Evolutionary conservation across 2,329 filamentous ascomycete genomes (phyloP).

Genomic region (Geoglossum cookeanum): DNA sequence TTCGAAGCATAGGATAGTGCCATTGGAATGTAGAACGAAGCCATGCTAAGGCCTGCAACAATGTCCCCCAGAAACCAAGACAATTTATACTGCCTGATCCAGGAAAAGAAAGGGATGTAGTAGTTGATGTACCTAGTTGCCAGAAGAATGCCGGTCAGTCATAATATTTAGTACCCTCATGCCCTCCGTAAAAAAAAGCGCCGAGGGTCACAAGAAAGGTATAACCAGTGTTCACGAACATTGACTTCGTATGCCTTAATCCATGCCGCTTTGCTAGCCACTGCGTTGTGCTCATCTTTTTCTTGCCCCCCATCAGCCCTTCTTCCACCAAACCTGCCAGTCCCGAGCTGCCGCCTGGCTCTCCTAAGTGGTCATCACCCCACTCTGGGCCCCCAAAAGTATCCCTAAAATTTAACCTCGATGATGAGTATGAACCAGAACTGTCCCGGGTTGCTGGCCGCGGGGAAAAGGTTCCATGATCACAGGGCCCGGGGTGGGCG

Average conservation of each 20-base stretch:
- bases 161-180: slow-evolving; percentile 2
- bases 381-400: not conserved
- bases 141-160: slow-evolving; percentile 7
- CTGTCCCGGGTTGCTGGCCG: slow-evolving; percentile 34
- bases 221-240: slow-evolving; percentile 31
- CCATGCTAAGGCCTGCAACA: slow-evolving; percentile 77
- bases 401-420: not conserved
- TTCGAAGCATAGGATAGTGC: slow-evolving; percentile 83
- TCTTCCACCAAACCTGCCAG: slow-evolving; percentile 26
- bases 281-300: slow-evolving; percentile 54
- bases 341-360: slow-evolving; percentile 13
- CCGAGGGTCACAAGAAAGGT: not conserved
- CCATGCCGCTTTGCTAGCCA: slow-evolving; percentile 55
- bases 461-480: slow-evolving; percentile 62
- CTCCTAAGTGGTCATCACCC: slow-evolving; percentile 11
- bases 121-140: slow-evolving; percentile 61
- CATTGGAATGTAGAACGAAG: slow-evolving; percentile 98
- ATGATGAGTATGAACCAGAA: not conserved
- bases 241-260: slow-evolving; percentile 49
- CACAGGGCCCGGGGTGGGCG: slow-evolving; percentile 28
- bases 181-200: slow-evolving; percentile 5
- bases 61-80: slow-evolving; percentile 72
- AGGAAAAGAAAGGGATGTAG: slow-evolving; percentile 79
- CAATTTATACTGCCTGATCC: slow-evolving; percentile 74
- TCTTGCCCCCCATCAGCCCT: slow-evolving; percentile 19